phyloP scores from a whole-genome alignment of 108 stramenopile species.

The Stephanodiscus triporus region DNA sequence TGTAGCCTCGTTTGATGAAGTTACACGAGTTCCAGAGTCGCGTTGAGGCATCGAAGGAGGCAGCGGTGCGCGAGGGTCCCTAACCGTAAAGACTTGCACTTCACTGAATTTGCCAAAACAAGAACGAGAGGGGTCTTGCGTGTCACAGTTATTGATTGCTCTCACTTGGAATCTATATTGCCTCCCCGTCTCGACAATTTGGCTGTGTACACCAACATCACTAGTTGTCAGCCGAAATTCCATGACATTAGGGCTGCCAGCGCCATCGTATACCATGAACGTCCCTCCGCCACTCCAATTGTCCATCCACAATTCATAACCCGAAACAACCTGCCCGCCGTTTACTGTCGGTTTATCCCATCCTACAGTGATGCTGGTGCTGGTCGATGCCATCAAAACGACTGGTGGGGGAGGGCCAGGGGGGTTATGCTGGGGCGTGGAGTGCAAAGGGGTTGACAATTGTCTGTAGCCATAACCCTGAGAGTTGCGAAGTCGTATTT shows the following conservation, averaged over 20 bases:
- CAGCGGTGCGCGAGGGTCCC: slow-evolving; percentile 62
- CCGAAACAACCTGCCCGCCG: slow-evolving; percentile 76
- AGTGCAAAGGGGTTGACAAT: slow-evolving; percentile 37
- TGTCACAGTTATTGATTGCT: slow-evolving; percentile 80
- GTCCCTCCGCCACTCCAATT: slow-evolving; percentile 76
- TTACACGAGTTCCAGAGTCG: slow-evolving; percentile 46
- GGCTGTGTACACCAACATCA: slow-evolving; percentile 48
- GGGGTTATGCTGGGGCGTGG: slow-evolving; percentile 53
- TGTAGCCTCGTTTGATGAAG: slow-evolving; percentile 46
- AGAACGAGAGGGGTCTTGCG: slow-evolving; percentile 49
- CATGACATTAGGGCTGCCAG: slow-evolving; percentile 54
- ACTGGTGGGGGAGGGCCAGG: slow-evolving; percentile 78
- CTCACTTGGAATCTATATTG: slow-evolving; percentile 82
- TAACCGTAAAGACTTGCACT: slow-evolving; percentile 67
- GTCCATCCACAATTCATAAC: slow-evolving; percentile 89
- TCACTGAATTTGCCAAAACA: slow-evolving; percentile 72
- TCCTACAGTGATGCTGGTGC: slow-evolving; percentile 67
- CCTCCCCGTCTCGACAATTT: slow-evolving; percentile 69
- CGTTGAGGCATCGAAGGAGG: slow-evolving; percentile 73
- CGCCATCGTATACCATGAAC: slow-evolving; percentile 80
- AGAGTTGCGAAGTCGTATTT: slow-evolving; percentile 68
- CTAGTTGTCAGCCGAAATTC: slow-evolving; percentile 56
- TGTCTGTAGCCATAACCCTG: slow-evolving; percentile 57
- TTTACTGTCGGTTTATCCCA: slow-evolving; percentile 74
- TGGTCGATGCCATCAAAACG: slow-evolving; percentile 58